Base-by-base conservation (phyloP, 768 basidiomycete genomes). In the Tricholoma flavovirens region DNA sequence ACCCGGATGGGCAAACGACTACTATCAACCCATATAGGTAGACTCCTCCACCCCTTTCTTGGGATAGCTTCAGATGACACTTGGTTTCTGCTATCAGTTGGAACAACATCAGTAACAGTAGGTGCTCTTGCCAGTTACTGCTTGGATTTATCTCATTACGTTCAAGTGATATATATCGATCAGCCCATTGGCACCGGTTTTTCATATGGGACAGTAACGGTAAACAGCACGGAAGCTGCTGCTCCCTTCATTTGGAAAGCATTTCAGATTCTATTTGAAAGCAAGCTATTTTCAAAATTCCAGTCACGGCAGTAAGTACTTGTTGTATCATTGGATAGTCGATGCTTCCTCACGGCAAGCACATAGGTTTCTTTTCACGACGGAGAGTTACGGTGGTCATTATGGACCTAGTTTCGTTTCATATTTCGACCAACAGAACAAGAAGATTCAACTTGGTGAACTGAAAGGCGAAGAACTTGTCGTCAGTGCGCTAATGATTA, bases 341-440 rank as follows among this genome's bases (percentile, higher is more conserved):
- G 17, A 19, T 33, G 8, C 22, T 29, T 22, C 14, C 14, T 32
- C 42, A 38, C 11, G 17, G 8, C 24, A 11, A 38, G 9, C n/a
- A 9, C 24, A 32, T 36, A 84, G 84, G 60, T 84, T 86, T 60
- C 78, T 84, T 35, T 75, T 86, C 46, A 76, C 82, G 1, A 84
- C 84, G 5, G 84, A 87, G 64, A 83, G 82, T 51, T 87, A 84
- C 54, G 85, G 85, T 5, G 84, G 84, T 0, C 84, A 87, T 62
- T 87, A 84, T 63, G 84, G 81, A 0, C 83, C 85, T 3, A 74
- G 73, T 50, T 86, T 86, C 58, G 83, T 83, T 29, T 80, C 80
- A 4, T 86, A 77, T 62, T 86, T 88, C 62, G 74, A 84, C 32
- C 68, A 83, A 55, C 84, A 87, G 65, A 87, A 86, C 49, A 68